Percentiles rank a stretch among this genome's conserved stretches.
Evolutionary conservation across 2,329 filamentous ascomycete genomes (phyloP).

Genomic region (Aspergillus tamarii): DNA sequence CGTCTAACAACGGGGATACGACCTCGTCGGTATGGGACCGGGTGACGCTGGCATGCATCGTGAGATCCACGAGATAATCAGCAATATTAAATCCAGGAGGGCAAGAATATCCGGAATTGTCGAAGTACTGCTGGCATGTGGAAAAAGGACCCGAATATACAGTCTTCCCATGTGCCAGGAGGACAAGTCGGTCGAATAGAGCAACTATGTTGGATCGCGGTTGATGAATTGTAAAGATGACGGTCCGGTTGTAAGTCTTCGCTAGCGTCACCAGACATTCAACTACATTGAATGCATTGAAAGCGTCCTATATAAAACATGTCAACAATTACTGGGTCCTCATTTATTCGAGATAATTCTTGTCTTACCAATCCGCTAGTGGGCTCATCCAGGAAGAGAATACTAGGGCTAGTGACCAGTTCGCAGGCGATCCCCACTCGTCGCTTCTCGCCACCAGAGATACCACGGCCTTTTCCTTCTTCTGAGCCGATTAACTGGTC

Average conservation of each 20-base stretch:
- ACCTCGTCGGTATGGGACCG: slow-evolving; percentile 59
- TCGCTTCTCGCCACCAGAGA: slow-evolving; percentile 95
- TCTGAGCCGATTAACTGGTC: slow-evolving; percentile 96
- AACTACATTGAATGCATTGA: slow-evolving; percentile 96
- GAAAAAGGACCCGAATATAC: slow-evolving; percentile 93
- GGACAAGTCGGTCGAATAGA: slow-evolving; percentile 89
- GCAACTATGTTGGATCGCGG: slow-evolving; percentile 98
- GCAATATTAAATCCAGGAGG: slow-evolving; percentile 98
- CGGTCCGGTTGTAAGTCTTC: slow-evolving; percentile 94
- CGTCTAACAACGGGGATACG: slow-evolving; percentile 57
- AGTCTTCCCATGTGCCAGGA: slow-evolving; percentile 83
- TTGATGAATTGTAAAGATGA: slow-evolving; percentile 98
- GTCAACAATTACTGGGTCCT: slow-evolving; percentile 11
- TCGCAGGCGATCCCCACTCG: slow-evolving; percentile 97
- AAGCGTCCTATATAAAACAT: slow-evolving; percentile 66
- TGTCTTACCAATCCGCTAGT: slow-evolving; percentile 74
- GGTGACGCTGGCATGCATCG: slow-evolving; percentile 83
- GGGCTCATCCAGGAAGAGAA: slow-evolving; percentile 94
- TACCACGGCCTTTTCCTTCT: slow-evolving; percentile 89
- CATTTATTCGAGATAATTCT: too few relatives aligned
- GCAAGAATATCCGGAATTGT: slow-evolving; percentile 86
- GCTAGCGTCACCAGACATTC: slow-evolving; percentile 93
- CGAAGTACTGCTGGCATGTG: slow-evolving; percentile 89
- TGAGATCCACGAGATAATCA: slow-evolving; percentile 94
- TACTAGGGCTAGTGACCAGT: slow-evolving; percentile 93